Evolutionary conservation across 441 rosid genomes (phyloP).

Genomic region (Hura crepitans): DNA sequence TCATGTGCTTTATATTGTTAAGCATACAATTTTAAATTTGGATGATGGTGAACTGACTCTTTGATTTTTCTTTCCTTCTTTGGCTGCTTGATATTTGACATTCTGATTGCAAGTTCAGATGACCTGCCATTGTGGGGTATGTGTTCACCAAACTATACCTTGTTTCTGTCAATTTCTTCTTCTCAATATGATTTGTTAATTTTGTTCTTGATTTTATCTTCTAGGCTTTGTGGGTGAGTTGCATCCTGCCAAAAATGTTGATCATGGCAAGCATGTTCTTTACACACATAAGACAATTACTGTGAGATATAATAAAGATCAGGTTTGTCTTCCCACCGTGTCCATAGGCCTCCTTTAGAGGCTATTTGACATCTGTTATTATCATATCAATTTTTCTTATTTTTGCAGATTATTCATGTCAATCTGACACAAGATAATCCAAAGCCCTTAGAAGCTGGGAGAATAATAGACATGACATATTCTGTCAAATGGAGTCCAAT

Average conservation of each 20-base stretch:
- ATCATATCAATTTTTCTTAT: not conserved
- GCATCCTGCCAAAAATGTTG: conserved; percentile 74
- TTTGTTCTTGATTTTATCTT: conserved; percentile 25
- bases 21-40: not conserved
- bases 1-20: not conserved
- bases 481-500: conserved; percentile 76
- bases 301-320: conserved; percentile 71
- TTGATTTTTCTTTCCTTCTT: conserved; percentile 23
- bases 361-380: conserved; percentile 15
- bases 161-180: not conserved
- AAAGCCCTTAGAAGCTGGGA: conserved; percentile 71
- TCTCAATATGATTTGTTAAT: conserved; percentile 14
- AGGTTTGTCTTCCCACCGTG: conserved; percentile 45
- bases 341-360: conserved; percentile 16
- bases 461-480: conserved; percentile 64
- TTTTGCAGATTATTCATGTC: conserved; percentile 78
- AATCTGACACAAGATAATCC: conserved; percentile 77
- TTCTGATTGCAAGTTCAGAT: conserved; percentile 55
- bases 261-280: conserved; percentile 64
- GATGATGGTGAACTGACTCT: conserved; percentile 20
- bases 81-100: conserved; percentile 25
- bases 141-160: conserved; percentile 20
- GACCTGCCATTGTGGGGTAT: conserved; percentile 97
- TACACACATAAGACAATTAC: conserved; percentile 73
- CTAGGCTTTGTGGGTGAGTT: conserved; percentile 86